Evolutionary conservation across 2,329 filamentous ascomycete species (phyloP), one percentile per base, ranked within the genome.

Genomic region (Colletotrichum sp.): DNA sequence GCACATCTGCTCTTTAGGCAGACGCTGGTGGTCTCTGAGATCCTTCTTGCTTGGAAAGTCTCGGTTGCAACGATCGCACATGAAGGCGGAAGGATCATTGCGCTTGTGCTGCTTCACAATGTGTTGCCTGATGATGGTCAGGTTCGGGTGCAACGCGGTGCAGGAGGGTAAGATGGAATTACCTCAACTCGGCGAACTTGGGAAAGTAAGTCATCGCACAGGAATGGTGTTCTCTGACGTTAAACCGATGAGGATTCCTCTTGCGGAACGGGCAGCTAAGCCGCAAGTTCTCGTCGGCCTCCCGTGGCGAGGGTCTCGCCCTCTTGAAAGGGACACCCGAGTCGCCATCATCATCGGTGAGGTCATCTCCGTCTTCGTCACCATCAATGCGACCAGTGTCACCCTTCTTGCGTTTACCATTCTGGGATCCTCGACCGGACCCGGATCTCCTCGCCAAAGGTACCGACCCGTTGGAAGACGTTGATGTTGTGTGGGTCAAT

Each of bases 261-360:
- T 87, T 87, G 36, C 87, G 82, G 55, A 85, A 88, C 2, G 87
- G 87, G 71, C 87, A 88, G 68, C 86, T 87, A 6, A 86, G 77
- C 3, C 85, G 83, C 6, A 86, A 79, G 59, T 84, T 85, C 67
- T 85, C 85, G 2, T 86, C 85, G 12, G 32, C 59, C 0, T 86
- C 85, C 44, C 78, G 80, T 0, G 82, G 81, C 28, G 82, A 83
- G 4, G 82, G 82, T 13, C 82, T 80, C 0, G 79, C 55, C 18
- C 83, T 80, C 72, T 86, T 86, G 9, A 77, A 74, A 0, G 81
- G 80, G 0, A 82, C 16, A 0, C 80, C 81, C 2, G 83, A 81
- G 6, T 85, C 83, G 5, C 71, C 75, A 6, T 78, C 78, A 2
- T 82, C 84, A 1, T 85, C 84, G 63, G 81, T 85, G 6, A 82